Conservation (phyloP, 176 grass and related monocot species). For the Themeda triandra region DNA sequence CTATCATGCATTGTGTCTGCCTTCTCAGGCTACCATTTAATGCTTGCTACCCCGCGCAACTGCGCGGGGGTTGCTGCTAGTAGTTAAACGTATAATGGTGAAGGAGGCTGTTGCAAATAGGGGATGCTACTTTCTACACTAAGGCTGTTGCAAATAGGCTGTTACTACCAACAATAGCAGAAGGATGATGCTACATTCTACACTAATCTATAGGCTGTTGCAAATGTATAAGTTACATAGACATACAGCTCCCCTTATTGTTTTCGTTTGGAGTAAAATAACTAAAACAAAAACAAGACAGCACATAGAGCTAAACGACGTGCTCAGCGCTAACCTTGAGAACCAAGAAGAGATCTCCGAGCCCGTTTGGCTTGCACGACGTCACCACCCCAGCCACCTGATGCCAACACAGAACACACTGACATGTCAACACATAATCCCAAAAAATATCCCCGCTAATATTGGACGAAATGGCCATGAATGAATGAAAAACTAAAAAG, state of each 20-base stretch:
- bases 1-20: too few relatives aligned
- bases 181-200: too few relatives aligned
- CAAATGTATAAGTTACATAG: background rate
- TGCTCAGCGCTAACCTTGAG: slow-evolving; percentile 53
- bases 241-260: background rate
- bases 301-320: background rate
- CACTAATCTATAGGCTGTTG: too few relatives aligned
- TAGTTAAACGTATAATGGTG: background rate
- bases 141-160: too few relatives aligned
- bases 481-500: background rate
- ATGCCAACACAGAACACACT: background rate
- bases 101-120: background rate
- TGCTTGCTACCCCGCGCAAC: too few relatives aligned
- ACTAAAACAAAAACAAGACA: background rate
- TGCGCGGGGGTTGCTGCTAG: too few relatives aligned
- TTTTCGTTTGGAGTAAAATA: background rate
- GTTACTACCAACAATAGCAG: too few relatives aligned
- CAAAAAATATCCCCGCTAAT: background rate
- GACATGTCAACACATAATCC: background rate
- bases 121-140: too few relatives aligned
- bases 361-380: slow-evolving; percentile 54
- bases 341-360: slow-evolving; percentile 57
- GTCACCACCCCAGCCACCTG: slow-evolving; percentile 72
- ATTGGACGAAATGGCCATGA: background rate
- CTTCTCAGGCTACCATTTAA: too few relatives aligned